Evolutionary conservation across 192 early-diverging fungal species (phyloP), one percentile per base, ranked within the genome.

Genomic region (Cetraspora pellucida): DNA sequence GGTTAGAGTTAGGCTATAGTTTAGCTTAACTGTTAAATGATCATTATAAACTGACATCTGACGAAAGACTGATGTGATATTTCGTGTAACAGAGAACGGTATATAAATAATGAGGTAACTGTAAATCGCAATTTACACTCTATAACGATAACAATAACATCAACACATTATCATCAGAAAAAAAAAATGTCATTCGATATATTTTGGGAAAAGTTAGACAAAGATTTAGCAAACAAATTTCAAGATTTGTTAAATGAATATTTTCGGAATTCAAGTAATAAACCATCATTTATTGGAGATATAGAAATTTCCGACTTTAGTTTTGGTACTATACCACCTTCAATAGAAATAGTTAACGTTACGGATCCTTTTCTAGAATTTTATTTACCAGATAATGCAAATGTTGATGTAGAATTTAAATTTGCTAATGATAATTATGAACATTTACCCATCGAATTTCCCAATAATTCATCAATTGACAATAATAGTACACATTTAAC

Each of bases 361-460:
- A 91, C 90, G 2, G 92, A 93, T 73, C 92, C 92, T 0, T 90
- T 91, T 61, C 86, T 90, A 44, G 93, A 93, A 81, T 92, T 93
- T 81, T 94, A 94, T 75, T 58, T 88, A 23, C 66, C 82, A 13
- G 82, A 83, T 46, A 70, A 82, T 37, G 78, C 78, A 49, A 78
- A 74, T 28, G 79, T 79, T 8, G 79, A 81, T 10, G 79, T 76
- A 9, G 82, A 83, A 44, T 78, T 77, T 54, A 79, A 72, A 7
- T 43, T n/a, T 65, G 43, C 5, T 65, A 65, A 65, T 43, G 37
- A 43, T 17, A 43, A 65, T 43, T 21, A 21, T 21, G 44, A 66
- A 6, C 16, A 27, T 59, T 21, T 21, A 7, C 16, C 8, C 0
- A 59, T 8, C 9, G 21, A 10, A 5, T 21, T 11, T 25, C 2